A percentile compares a stretch with the other conserved stretches of the same genome.
These are phyloP conservation scores for Fusarium sororula DNA, from an alignment of 2,329 filamentous ascomycete species.

Conservation along the genomic window DNA sequence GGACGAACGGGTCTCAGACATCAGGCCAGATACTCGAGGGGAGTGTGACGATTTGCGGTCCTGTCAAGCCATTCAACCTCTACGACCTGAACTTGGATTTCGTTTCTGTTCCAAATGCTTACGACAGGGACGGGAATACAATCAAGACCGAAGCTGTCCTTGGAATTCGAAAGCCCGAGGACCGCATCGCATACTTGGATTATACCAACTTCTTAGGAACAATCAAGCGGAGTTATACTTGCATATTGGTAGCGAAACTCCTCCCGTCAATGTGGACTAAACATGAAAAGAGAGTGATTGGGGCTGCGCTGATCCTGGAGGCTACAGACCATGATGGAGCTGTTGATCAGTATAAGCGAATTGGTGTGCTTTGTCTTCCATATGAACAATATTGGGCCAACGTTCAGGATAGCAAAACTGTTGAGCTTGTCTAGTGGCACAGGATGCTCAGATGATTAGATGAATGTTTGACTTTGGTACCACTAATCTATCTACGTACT, in stretches of 20 bases:
- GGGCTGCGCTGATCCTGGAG: neutral
- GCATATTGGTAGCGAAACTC: neutral
- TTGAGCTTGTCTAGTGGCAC: neutral
- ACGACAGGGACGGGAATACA: neutral
- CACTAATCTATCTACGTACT: neutral
- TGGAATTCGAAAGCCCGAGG: neutral
- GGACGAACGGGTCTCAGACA: neutral
- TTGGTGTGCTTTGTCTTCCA: neutral
- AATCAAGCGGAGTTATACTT: neutral
- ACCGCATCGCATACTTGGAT: neutral
- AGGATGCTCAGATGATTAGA: neutral
- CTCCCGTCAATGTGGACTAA: neutral
- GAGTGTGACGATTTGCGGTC: neutral
- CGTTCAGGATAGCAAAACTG: neutral
- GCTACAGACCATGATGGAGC: neutral
- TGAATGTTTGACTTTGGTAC: neutral
- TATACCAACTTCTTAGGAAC: neutral
- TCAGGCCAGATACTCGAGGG: neutral
- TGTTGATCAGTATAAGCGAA: neutral
- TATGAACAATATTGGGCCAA: neutral
- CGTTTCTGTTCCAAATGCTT: neutral
- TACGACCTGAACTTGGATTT: neutral
- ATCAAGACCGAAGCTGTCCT: neutral
- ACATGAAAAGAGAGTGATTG: neutral
- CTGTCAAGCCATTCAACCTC: neutral